Base-by-base conservation (phyloP, 202 grass and related monocot genomes). In the Setaria italica region DNA sequence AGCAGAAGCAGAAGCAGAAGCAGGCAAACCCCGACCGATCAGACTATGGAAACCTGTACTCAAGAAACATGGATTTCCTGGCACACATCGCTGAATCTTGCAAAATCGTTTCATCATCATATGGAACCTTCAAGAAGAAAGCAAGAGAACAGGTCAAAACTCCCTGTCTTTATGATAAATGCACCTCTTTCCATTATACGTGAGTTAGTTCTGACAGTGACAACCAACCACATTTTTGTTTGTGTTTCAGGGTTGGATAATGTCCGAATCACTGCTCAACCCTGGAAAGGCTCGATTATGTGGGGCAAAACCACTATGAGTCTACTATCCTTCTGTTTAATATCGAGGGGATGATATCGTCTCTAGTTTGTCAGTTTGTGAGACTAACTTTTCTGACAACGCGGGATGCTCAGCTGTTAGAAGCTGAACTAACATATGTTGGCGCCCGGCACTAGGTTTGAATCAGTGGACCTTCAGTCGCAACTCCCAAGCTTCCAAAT, bases 81-180 rank as follows among this genome's bases (percentile, higher is more conserved):
- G 82, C 88, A 47, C 94, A 99, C 72, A 87, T 99, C 5, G 94
- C 85, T 25, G 97, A 99, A 77, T 99, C 97, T 59, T 91, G 90
- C 92, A 97, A 92, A 78, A 91, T 97, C 46, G 97, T 97, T 57
- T 90, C 94, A 4, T 91, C 93, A 12, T 97, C 97, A 60, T 99
- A 99, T 59, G 89, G 85, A 84, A 87, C 86, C 41, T 99, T 99
- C 88, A 97, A 94, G 89, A 91, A 91, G 75, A 94, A 99, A 90
- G 94, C 97, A 42, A 87, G 84, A 64, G 92, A 99, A 91, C 94
- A 99, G 97, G 97, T 99, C 73, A 17, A 10, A 51, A 59, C 34
- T 72, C 71, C 33, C 70, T 62, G 0, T 77, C 79, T 72, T 58
- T 57, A 37, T 87, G 49, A 76, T 92, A 69, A 91, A 74, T 80